These are phyloP conservation scores for Podochytrium sp. DNA, from an alignment of 192 early-diverging fungal species.

Conservation along the genomic window DNA sequence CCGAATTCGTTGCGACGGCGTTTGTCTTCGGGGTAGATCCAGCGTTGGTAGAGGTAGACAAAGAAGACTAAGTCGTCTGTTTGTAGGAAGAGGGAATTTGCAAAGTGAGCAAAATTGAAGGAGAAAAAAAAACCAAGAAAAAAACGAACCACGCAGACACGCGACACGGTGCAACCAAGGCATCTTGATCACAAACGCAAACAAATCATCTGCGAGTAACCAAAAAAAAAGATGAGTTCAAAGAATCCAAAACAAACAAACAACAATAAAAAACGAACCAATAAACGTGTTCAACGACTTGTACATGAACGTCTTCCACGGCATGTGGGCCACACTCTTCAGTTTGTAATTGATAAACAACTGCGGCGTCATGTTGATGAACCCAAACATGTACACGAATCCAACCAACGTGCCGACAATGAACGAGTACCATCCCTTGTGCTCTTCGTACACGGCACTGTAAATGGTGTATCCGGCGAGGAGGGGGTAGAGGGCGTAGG, in stretches of 20 bases:
- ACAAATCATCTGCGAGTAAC: constrained; percentile 84
- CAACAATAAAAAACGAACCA: constrained; percentile 26
- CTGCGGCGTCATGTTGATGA: constrained; percentile 81
- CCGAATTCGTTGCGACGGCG: constrained; percentile 88
- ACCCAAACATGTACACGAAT: constrained; percentile 80
- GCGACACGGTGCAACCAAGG: constrained; percentile 85
- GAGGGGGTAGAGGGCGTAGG: constrained; percentile 76
- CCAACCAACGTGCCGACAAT: constrained; percentile 83
- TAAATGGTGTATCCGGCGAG: constrained; percentile 82
- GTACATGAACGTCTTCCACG: constrained; percentile 92
- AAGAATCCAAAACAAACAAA: background rate
- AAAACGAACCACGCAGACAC: constrained; percentile 59
- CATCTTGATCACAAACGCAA: constrained; percentile 95
- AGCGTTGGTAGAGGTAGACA: constrained; percentile 83
- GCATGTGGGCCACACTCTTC: constrained; percentile 88
- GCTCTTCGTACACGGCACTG: constrained; percentile 78
- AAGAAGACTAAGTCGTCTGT: constrained; percentile 85
- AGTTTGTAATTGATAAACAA: constrained; percentile 91
- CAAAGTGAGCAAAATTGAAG: background rate
- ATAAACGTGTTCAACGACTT: constrained; percentile 72
- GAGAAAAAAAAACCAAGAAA: background rate
- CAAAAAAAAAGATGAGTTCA: constrained; percentile 35
- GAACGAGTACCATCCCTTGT: constrained; percentile 93
- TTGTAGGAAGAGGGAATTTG: background rate
- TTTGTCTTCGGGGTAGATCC: constrained; percentile 81